Base-by-base conservation (phyloP, 2,329 filamentous ascomycete genomes). In the Pseudogymnoascus sp. region DNA sequence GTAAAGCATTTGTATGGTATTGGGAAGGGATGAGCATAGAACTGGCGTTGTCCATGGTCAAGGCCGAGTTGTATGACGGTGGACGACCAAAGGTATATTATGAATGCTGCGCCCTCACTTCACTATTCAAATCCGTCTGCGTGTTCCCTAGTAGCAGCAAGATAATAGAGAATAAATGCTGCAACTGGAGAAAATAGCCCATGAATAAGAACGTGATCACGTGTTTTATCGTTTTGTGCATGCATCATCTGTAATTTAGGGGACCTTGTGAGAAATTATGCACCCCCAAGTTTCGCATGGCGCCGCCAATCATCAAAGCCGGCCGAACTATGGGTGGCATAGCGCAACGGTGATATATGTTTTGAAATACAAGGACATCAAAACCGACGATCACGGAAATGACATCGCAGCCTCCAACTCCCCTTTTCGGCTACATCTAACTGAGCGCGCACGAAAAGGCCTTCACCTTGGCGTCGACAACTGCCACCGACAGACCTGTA, bases 311-410 rank as follows among this genome's bases (percentile, higher is more conserved):
- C 44, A 50, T 50, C 24, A 50, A 50, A 50, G 44, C 44, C 44
- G 44, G 14, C 19, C 44, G 44, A 29, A 50, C 16, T 50, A 50
- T 50, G 24, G 44, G 44, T 50, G 44, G 44, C 44, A 50, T 50
- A 50, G 44, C 44, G 44, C 24, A 29, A 50, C 44, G 24, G 14
- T 50, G 44, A 50, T 50, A 50, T 50, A 50, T 50, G 44, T 50
- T 50, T 29, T 50, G 44, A 50, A 50, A 50, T 50, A 24, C 44
- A 50, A 50, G 44, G 44, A 16, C 44, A 29, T 50, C 24, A 50
- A 50, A 50, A 50, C 44, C 44, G 44, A 50, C 44, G 44, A 50
- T 50, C 44, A 50, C 44, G 44, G 44, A 50, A 50, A 50, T 50
- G 44, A 50, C 44, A 50, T 50, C 44, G 44, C 44, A 29, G 24